Evolutionary conservation across 768 basidiomycete species (phyloP), one percentile per base, ranked within the genome.

Genomic region (Leccinum broughii): DNA sequence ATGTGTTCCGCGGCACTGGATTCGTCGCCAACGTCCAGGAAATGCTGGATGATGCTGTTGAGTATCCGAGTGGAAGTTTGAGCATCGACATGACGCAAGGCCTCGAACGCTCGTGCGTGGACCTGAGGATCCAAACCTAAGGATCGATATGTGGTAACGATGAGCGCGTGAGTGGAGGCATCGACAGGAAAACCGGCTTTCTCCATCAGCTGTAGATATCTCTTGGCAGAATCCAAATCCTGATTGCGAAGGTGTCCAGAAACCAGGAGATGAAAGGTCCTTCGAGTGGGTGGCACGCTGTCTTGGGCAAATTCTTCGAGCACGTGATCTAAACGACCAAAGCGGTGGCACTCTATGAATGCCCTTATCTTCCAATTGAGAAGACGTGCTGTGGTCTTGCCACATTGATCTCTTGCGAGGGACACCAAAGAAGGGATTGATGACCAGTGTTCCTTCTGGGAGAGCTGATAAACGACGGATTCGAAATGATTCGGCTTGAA

Each of bases 291-390:
- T 11, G 65, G 63, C 32, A 87, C 63, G 1, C 76, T 68, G 53
- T 78, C 74, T 28, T 68, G 66, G 54, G 75, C 66, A 75, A 87
- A 92, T 56, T 86, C 80, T 28, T 77, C 68, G 49, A 88, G 71
- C 2, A 82, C 76, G 44, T 67, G 69, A 59, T 77, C 72, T 26
- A 92, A 74, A 7, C 66, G 68, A 26, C 72, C 68, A 64, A 81
- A 89, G 32, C 80, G 73, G 58, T 81, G 75, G 5, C 74, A 76
- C 70, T 90, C 86, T 59, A 86, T 71, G 44, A 85, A 67, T 1
- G 89, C 87, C 39, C 84, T 82, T 8, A 81, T 76, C 52, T 83
- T 82, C 89, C 89, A 92, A 69, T 93, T 85, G 62, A 93, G 78
- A 24, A 92, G 76, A 34, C 84, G 81, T 32, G 73, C 64, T 3